These are phyloP conservation scores for Luzula sylvatica DNA, from an alignment of 176 grass and related monocot species.

Conservation along the genomic window DNA sequence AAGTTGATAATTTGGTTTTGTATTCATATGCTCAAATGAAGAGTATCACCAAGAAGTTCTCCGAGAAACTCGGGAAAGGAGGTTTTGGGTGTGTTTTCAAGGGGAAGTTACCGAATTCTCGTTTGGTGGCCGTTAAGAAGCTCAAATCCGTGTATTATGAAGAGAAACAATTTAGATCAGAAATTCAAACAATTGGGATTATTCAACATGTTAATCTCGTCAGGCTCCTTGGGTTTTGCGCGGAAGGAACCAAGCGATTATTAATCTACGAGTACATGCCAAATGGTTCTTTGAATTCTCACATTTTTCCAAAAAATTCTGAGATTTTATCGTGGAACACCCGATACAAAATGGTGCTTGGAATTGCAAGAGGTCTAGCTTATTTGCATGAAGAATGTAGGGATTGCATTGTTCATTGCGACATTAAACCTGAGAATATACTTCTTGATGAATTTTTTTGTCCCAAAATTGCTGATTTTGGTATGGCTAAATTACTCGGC, in stretches of 20 bases:
- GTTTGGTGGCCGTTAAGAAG: slow-evolving; percentile 20
- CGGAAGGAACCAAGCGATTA: not conserved
- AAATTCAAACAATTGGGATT: slow-evolving; percentile 36
- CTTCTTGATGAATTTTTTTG: slow-evolving; percentile 29
- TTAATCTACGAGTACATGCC: slow-evolving; percentile 34
- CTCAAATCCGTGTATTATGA: not conserved
- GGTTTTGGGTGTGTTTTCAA: slow-evolving; percentile 37
- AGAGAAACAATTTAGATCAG: slow-evolving; percentile 36
- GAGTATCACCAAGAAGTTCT: slow-evolving; percentile 16
- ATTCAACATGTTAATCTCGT: slow-evolving; percentile 37
- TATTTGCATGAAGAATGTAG: slow-evolving; percentile 43
- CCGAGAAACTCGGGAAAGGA: slow-evolving; percentile 26
- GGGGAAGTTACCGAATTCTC: slow-evolving; percentile 1
- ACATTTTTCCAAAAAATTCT: slow-evolving; percentile 10
- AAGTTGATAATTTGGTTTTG: not conserved
- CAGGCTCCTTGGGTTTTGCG: slow-evolving; percentile 29
- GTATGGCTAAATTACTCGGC: slow-evolving; percentile 42
- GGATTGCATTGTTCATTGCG: slow-evolving; percentile 55
- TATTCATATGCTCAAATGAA: slow-evolving; percentile 21
- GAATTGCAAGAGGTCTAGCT: slow-evolving; percentile 25
- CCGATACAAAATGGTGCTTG: slow-evolving; percentile 13
- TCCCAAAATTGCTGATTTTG: slow-evolving; percentile 61
- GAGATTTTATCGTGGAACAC: slow-evolving; percentile 17
- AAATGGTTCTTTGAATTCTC: slow-evolving; percentile 23
- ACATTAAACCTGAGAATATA: slow-evolving; percentile 49